Evolutionary conservation across 2,329 filamentous ascomycete genomes (phyloP).

Genomic region (Curvularia lunata): DNA sequence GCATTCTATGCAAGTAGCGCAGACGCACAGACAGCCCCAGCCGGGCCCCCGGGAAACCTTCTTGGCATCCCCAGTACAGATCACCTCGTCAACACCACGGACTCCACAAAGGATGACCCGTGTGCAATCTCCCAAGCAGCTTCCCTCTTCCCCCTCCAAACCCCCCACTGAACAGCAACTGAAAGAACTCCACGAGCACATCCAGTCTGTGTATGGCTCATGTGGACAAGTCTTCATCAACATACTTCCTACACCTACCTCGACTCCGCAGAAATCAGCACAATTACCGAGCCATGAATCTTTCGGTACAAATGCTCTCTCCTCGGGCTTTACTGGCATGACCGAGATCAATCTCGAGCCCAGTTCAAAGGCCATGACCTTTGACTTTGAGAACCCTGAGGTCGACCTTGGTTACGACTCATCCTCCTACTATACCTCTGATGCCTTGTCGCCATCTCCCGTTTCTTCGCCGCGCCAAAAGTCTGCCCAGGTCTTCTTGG

Average conservation of each 20-base stretch:
- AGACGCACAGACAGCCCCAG: conserved; percentile 84
- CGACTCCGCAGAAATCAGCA: conserved; percentile 53
- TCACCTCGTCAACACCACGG: conserved; percentile 44
- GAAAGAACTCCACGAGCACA: conserved; percentile 53
- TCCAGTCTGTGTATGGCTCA: conserved; percentile 53
- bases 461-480: conserved; percentile 46
- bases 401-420: conserved; percentile 57
- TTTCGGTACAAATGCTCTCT: conserved; percentile 62
- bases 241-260: conserved; percentile 61
- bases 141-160: conserved; percentile 43
- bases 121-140: conserved; percentile 43
- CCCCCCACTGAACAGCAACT: conserved; percentile 50
- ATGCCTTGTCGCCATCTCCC: conserved; percentile 56
- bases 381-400: conserved; percentile 50
- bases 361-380: conserved; percentile 47
- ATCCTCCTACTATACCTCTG: conserved; percentile 58
- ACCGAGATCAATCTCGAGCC: conserved; percentile 54
- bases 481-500: conserved; percentile 43
- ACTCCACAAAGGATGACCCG: conserved; percentile 44
- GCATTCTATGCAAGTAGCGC: conserved; percentile 87
- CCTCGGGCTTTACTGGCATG: conserved; percentile 64
- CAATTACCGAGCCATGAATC: conserved; percentile 50
- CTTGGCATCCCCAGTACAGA: conserved; percentile 48
- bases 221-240: conserved; percentile 53
- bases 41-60: conserved; percentile 65